A percentile compares a stretch with the other conserved stretches of the same genome.
Evolutionary conservation across 208 protist genomes (phyloP).

Genomic region (Leishmania turanica): DNA sequence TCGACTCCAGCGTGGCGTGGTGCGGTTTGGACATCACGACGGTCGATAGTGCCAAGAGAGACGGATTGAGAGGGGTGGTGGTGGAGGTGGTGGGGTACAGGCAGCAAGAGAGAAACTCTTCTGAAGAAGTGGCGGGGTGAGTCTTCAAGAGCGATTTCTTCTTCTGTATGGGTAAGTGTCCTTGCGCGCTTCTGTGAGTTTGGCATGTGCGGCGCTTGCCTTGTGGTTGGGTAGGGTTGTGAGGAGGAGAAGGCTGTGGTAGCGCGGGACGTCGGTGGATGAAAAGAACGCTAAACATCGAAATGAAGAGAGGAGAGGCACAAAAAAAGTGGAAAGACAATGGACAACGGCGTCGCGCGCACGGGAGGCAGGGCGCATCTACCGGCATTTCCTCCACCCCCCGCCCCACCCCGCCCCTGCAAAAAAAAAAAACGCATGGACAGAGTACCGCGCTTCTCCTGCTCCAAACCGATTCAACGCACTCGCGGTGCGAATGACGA

Average conservation of each 20-base stretch:
- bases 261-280: neutral
- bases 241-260: neutral
- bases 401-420: too few species aligned
- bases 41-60: neutral
- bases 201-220: neutral
- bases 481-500: neutral
- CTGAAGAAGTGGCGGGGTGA: neutral
- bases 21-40: constrained; percentile 41
- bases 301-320: neutral
- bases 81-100: neutral
- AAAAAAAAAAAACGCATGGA: neutral
- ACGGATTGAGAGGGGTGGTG: neutral
- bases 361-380: neutral
- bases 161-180: neutral
- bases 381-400: too few species aligned
- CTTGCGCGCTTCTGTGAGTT: neutral
- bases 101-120: neutral
- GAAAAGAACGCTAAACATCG: neutral
- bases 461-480: neutral
- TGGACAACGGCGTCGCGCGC: neutral
- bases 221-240: neutral
- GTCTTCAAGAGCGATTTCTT: neutral
- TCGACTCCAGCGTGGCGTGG: constrained; percentile 77
- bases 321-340: neutral
- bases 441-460: neutral